These are phyloP conservation scores for Cryptococcus maquisensis DNA, from an alignment of 1,284 basidiomycete genomes.

Conservation along the genomic window DNA sequence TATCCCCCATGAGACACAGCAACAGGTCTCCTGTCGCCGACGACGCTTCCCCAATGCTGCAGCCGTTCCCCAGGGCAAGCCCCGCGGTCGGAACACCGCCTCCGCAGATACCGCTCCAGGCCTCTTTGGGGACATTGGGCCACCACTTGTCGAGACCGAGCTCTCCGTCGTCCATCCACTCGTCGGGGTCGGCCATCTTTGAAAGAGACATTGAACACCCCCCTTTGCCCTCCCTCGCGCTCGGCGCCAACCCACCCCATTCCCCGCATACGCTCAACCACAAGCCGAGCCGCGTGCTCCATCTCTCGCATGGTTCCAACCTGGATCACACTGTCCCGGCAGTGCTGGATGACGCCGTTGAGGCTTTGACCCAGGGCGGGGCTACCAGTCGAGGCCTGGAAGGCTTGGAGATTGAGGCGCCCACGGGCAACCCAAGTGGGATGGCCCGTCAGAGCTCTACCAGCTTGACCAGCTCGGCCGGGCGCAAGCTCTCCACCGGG, in stretches of 20 bases:
- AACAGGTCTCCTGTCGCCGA: slow-evolving; percentile 8
- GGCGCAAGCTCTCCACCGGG: slow-evolving; percentile 16
- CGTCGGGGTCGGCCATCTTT: slow-evolving; percentile 45
- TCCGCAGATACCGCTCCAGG: slow-evolving; percentile 7
- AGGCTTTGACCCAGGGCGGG: slow-evolving; percentile 34
- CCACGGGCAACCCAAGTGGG: slow-evolving; percentile 19
- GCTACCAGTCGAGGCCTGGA: slow-evolving; percentile 20
- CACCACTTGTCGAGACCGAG: slow-evolving; percentile 23
- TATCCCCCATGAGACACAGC: slow-evolving; percentile 19
- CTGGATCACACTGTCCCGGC: slow-evolving; percentile 46
- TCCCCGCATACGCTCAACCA: slow-evolving; percentile 28
- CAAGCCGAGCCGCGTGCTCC: slow-evolving; percentile 37
- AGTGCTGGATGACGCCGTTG: slow-evolving; percentile 47
- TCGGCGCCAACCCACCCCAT: slow-evolving; percentile 23
- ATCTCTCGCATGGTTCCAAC: slow-evolving; percentile 37
- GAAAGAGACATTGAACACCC: slow-evolving; percentile 47
- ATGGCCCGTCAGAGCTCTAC: slow-evolving; percentile 36
- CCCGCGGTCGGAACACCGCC: slow-evolving; percentile 4
- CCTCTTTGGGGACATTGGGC: background rate
- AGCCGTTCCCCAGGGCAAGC: slow-evolving; percentile 6
- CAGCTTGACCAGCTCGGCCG: slow-evolving; percentile 3
- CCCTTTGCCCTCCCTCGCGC: slow-evolving; percentile 30
- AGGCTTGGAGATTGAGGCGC: slow-evolving; percentile 43
- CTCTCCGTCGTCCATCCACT: slow-evolving; percentile 42
- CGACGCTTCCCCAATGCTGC: slow-evolving; percentile 7